Evolutionary conservation across 1,284 basidiomycete genomes (phyloP).

Genomic region (Taiwanofungus camphoratus): DNA sequence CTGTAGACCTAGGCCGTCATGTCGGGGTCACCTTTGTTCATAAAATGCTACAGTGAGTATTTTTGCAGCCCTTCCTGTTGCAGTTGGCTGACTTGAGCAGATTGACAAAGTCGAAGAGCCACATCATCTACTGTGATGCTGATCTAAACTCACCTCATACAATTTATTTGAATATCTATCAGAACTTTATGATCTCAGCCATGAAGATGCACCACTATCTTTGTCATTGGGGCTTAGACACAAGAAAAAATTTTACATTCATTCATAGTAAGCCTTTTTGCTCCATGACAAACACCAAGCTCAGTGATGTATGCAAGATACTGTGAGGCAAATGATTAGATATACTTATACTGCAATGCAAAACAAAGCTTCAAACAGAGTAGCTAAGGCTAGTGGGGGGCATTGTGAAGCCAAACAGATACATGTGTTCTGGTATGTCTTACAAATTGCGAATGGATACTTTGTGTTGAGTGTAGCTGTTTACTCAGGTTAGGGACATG

Average conservation of each 20-base stretch:
- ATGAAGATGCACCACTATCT: conserved; percentile 89
- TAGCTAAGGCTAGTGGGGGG: conserved; percentile 35
- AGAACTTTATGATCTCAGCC: conserved; percentile 80
- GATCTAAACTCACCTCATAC: conserved; percentile 58
- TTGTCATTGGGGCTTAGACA: conserved; percentile 46
- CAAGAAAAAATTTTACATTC: conserved; percentile 40
- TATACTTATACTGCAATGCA: conserved; percentile 51
- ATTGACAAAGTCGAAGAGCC: conserved; percentile 59
- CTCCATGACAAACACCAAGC: background rate
- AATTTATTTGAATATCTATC: conserved; percentile 80
- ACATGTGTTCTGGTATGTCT: conserved; percentile 58
- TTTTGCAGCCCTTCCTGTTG: background rate
- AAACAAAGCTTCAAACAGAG: conserved; percentile 39
- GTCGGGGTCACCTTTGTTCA: conserved; percentile 54
- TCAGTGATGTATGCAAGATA: conserved; percentile 33
- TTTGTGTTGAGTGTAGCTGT: background rate
- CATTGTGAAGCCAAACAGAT: conserved; percentile 40
- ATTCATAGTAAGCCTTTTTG: conserved; percentile 45
- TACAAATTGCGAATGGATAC: background rate
- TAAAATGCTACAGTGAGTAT: conserved; percentile 65
- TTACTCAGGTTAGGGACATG: conserved; percentile 69
- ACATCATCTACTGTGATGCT: conserved; percentile 76
- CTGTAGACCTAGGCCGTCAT: conserved; percentile 53
- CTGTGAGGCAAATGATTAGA: conserved; percentile 52
- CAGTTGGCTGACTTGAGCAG: conserved; percentile 35